A percentile compares a stretch with the other conserved stretches of the same genome.
Evolutionary conservation across 208 protist genomes (phyloP).

Genomic region (Leptomonas seymouri): DNA sequence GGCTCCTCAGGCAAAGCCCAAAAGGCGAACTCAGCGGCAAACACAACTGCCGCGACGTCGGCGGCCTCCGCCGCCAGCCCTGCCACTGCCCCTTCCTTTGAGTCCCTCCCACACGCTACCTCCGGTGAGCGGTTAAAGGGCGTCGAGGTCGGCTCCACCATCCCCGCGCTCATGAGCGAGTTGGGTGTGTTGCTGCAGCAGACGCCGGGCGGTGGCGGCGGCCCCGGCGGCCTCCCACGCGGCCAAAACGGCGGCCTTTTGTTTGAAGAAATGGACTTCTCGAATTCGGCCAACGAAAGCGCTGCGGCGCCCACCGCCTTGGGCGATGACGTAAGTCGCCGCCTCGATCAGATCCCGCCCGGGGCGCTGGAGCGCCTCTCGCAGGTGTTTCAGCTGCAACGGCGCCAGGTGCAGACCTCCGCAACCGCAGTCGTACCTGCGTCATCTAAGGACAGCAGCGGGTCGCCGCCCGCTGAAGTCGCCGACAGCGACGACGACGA

Average conservation of each 20-base stretch:
- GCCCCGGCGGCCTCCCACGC: constrained; percentile 14
- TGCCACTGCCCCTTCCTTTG: constrained; percentile 20
- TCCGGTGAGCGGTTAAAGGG: constrained; percentile 30
- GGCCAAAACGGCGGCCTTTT: constrained; percentile 39
- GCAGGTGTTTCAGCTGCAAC: constrained; percentile 27
- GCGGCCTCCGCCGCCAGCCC: constrained; percentile 1
- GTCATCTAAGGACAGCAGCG: constrained; percentile 9
- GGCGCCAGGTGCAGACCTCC: constrained; percentile 15
- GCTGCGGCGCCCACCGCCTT: constrained; percentile 13
- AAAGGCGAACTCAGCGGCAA: constrained; percentile 8
- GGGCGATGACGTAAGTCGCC: constrained; percentile 22
- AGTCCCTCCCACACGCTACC: constrained; percentile 33
- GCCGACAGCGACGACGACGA: constrained; percentile 20
- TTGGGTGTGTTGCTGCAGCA: constrained; percentile 35
- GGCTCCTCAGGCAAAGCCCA: neutral
- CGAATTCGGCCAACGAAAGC: neutral
- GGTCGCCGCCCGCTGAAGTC: constrained; percentile 16
- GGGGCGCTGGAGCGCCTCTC: constrained; percentile 29
- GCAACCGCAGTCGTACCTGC: constrained; percentile 1
- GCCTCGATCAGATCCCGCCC: constrained; percentile 27
- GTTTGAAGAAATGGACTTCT: constrained; percentile 28
- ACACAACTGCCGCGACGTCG: neutral
- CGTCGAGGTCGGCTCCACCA: constrained; percentile 30
- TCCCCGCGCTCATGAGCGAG: constrained; percentile 38
- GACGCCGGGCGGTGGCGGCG: constrained; percentile 13